Percentiles rank a stretch among this genome's conserved stretches.
Conservation (phyloP, 2,329 filamentous ascomycete species). For the Penicillium brevicompactum region DNA sequence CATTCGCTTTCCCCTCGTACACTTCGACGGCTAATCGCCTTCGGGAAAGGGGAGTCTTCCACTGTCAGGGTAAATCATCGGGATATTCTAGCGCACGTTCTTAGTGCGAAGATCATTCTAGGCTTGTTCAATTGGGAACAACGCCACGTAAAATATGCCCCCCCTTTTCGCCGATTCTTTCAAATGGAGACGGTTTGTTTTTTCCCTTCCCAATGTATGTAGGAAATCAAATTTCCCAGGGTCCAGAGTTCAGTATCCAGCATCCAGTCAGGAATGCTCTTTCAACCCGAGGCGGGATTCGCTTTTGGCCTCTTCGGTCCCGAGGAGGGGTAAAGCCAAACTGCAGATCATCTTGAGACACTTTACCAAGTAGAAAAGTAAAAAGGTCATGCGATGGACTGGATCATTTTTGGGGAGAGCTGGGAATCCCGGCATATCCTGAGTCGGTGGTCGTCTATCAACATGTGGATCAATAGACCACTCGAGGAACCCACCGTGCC, state of each 20-base stretch:
- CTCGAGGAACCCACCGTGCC: slow-evolving; percentile 7
- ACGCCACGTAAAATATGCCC: slow-evolving; percentile 5
- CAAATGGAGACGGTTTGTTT: background rate
- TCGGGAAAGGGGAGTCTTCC: background rate
- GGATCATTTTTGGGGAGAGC: background rate
- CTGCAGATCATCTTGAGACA: slow-evolving; percentile 29
- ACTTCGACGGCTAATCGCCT: slow-evolving; percentile 1
- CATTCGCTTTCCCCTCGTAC: slow-evolving; percentile 13
- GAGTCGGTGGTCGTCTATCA: background rate
- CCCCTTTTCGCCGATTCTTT: slow-evolving; percentile 6
- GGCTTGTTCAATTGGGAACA: slow-evolving; percentile 3
- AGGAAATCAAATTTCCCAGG: background rate
- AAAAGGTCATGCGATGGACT: slow-evolving; percentile 23
- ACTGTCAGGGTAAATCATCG: slow-evolving; percentile 2
- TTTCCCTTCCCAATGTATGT: slow-evolving; percentile 4
- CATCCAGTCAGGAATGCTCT: slow-evolving; percentile 15
- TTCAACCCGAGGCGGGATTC: slow-evolving; percentile 8
- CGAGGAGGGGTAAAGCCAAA: slow-evolving; percentile 29
- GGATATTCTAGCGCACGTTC: slow-evolving; percentile 1
- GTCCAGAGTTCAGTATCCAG: too few relatives aligned
- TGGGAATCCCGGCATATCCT: background rate
- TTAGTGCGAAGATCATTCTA: slow-evolving; percentile 4
- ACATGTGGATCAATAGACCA: background rate
- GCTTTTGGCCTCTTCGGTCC: slow-evolving; percentile 21
- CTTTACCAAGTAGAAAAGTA: background rate